Percentiles rank a stretch among this genome's conserved stretches.
These are phyloP conservation scores for Dictyostelium intermedium DNA, from an alignment of 78 protist species.

Conservation along the genomic window DNA sequence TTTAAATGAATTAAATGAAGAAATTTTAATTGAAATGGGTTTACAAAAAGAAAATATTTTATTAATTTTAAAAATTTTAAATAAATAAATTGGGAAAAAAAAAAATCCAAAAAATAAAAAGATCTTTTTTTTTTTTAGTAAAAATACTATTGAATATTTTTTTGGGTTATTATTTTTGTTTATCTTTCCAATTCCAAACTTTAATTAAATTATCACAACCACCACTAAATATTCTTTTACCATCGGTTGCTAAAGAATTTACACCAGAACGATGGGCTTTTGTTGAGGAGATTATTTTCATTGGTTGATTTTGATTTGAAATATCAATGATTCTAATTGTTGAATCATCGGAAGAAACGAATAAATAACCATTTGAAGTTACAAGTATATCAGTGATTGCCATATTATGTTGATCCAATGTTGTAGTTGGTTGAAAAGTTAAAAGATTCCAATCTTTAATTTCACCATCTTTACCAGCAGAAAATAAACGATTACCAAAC, in stretches of 20 bases:
- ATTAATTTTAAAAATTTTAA: neutral
- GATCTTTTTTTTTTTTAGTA: too few species aligned
- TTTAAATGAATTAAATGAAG: neutral
- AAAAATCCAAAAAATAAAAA: neutral
- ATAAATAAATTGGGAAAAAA: neutral
- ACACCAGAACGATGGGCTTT: slow-evolving; percentile 49
- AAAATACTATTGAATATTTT: too few species aligned
- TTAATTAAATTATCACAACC: slow-evolving; percentile 59
- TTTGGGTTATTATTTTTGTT: neutral
- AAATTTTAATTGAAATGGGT: neutral
- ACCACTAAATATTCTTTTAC: slow-evolving; percentile 43
- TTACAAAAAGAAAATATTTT: neutral
- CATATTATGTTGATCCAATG: slow-evolving; percentile 19
- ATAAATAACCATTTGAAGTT: slow-evolving; percentile 8
- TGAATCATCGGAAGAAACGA: slow-evolving; percentile 48
- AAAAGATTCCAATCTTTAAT: slow-evolving; percentile 46
- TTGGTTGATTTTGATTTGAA: neutral
- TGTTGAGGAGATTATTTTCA: slow-evolving; percentile 21
- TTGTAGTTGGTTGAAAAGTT: slow-evolving; percentile 9
- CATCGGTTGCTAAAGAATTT: slow-evolving; percentile 27
- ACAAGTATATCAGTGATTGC: slow-evolving; percentile 26
- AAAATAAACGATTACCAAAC: neutral
- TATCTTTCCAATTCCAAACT: slow-evolving; percentile 54
- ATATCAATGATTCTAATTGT: slow-evolving; percentile 33
- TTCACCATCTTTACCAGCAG: slow-evolving; percentile 30